A percentile compares a stretch with the other conserved stretches of the same genome.
phyloP scores from a whole-genome alignment of 1,284 basidiomycete species.

The Nidula niveotomentosa region DNA sequence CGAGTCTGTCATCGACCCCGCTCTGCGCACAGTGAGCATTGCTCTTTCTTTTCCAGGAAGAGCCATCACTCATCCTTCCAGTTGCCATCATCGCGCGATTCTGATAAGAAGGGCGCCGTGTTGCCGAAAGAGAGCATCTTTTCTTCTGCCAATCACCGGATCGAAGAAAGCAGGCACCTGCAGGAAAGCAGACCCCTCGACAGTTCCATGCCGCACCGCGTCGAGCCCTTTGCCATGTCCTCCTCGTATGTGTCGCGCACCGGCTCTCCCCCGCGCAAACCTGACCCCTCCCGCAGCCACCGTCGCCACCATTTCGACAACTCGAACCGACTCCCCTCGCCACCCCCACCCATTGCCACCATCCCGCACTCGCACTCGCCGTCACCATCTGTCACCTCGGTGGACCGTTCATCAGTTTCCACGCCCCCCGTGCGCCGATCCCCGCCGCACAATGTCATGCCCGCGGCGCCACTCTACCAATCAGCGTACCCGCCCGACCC shows the following conservation, averaged over 20 bases:
- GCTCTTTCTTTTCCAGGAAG: slow-evolving; percentile 1
- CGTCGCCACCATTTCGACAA: slow-evolving; percentile 34
- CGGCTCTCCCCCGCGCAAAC: slow-evolving; percentile 10
- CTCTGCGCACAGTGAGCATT: slow-evolving; percentile 17
- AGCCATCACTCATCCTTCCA: not conserved
- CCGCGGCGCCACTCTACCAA: slow-evolving; percentile 11
- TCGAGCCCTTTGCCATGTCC: slow-evolving; percentile 41
- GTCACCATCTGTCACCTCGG: slow-evolving; percentile 55
- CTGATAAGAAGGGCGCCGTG: slow-evolving; percentile 11
- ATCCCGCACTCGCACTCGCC: slow-evolving; percentile 60
- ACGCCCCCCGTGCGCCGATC: slow-evolving; percentile 49
- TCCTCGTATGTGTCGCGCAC: slow-evolving; percentile 30
- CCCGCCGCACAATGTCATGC: slow-evolving; percentile 13
- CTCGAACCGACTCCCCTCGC: slow-evolving; percentile 43
- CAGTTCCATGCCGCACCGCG: slow-evolving; percentile 42
- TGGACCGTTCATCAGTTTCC: slow-evolving; percentile 57
- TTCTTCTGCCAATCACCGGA: slow-evolving; percentile 3
- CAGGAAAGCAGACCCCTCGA: slow-evolving; percentile 4
- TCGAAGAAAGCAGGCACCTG: not conserved
- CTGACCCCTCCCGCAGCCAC: slow-evolving; percentile 27
- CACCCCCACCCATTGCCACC: slow-evolving; percentile 53
- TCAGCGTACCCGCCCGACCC: slow-evolving; percentile 12
- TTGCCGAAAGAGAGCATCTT: not conserved
- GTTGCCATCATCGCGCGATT: slow-evolving; percentile 10
- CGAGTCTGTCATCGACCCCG: slow-evolving; percentile 25